phyloP scores from a whole-genome alignment of 345 rosid species.

The Acer campestre region DNA sequence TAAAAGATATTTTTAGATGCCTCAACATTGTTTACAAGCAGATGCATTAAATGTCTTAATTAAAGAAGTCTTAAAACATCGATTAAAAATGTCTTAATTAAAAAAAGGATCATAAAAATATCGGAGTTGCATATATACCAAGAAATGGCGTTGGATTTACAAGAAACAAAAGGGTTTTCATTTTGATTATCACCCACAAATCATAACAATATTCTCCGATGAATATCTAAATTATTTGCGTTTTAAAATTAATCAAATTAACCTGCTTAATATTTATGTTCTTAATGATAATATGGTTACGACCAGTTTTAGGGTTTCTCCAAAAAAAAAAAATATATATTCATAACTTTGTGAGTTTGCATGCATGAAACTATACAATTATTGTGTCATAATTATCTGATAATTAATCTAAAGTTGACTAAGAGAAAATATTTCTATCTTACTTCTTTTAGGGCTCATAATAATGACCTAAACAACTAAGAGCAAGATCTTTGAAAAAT shows the following conservation, averaged over 20 bases:
- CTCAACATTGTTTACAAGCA: too few species aligned
- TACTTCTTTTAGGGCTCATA: background rate
- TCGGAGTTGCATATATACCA: too few species aligned
- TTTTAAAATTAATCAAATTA: too few species aligned
- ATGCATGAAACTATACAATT: background rate
- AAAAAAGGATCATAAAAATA: too few species aligned
- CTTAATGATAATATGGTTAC: background rate
- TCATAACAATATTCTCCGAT: too few species aligned
- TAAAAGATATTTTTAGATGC: too few species aligned
- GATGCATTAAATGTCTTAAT: too few species aligned
- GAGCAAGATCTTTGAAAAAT: too few species aligned
- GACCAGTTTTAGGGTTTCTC: background rate
- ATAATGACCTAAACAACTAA: background rate
- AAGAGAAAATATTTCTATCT: background rate
- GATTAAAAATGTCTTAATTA: too few species aligned
- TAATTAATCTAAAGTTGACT: background rate
- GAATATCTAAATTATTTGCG: too few species aligned
- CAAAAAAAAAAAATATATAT: background rate
- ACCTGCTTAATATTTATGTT: background rate
- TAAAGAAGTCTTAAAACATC: too few species aligned
- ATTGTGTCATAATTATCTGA: background rate
- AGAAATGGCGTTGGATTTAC: background rate
- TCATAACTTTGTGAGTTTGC: background rate
- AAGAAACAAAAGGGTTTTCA: background rate
- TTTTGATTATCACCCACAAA: too few species aligned